Evolutionary conservation across 139 green algal genomes (phyloP).

Genomic region (Chlamydomonas asymmetrica): DNA sequence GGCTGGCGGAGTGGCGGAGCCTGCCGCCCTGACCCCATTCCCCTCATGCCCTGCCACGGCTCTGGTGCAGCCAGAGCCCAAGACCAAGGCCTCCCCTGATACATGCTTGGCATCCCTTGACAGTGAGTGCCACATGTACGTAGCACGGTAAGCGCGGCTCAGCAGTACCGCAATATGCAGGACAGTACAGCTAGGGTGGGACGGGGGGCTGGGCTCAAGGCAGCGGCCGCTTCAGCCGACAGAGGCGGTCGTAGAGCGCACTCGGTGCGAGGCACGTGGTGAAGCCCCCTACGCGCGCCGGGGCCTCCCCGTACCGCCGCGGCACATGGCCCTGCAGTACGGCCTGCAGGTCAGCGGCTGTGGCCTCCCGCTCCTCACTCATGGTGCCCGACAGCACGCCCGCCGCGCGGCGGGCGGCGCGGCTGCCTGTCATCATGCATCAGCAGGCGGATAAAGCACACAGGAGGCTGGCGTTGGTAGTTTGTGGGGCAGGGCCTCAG

Average conservation of each 20-base stretch:
- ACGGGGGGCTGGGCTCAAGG: not conserved
- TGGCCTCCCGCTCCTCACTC: constrained; percentile 33
- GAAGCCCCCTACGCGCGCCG: constrained; percentile 10
- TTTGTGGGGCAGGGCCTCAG: too few species aligned
- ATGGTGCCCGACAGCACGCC: constrained; percentile 34
- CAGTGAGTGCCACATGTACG: too few species aligned
- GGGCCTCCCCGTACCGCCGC: constrained; percentile 31
- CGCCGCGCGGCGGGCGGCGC: not conserved
- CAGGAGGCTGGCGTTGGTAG: too few species aligned
- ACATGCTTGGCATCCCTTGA: too few species aligned
- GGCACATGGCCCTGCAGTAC: constrained; percentile 23
- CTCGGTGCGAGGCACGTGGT: constrained; percentile 28
- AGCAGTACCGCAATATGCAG: not conserved
- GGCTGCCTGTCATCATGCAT: constrained; percentile 17
- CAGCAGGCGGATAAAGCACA: too few species aligned
- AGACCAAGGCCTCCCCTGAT: too few species aligned
- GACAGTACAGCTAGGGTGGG: not conserved
- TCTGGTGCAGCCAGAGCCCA: too few species aligned
- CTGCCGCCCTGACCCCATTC: too few species aligned
- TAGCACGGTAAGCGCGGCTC: too few species aligned
- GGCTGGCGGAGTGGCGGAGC: too few species aligned
- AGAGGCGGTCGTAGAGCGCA: constrained; percentile 25
- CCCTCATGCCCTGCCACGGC: too few species aligned
- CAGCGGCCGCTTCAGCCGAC: constrained; percentile 22
- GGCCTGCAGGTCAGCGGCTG: constrained; percentile 25